phyloP scores from a whole-genome alignment of 2,329 filamentous ascomycete genomes.

The Neofusicoccum kwambonambiense region DNA sequence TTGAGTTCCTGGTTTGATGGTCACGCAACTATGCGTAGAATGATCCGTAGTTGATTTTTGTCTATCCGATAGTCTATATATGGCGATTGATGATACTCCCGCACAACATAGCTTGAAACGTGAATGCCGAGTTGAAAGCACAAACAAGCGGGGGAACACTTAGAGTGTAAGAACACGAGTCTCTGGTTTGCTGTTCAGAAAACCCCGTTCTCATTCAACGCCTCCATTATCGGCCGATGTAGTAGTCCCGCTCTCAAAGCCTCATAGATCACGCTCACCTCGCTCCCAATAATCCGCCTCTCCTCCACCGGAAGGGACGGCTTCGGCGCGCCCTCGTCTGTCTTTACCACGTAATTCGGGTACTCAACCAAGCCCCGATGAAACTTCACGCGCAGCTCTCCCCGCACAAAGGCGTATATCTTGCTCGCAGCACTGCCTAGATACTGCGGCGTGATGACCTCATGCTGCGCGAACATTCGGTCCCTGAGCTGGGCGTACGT shows the following conservation, averaged over 20 bases:
- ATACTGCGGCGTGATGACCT: constrained; percentile 21
- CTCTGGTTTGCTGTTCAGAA: background rate
- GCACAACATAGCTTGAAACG: no score
- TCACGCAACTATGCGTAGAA: no score
- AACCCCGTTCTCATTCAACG: background rate
- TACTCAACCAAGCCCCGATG: constrained; percentile 24
- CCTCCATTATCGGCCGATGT: constrained; percentile 16
- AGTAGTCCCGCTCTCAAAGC: constrained; percentile 23
- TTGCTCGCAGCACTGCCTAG: constrained; percentile 32
- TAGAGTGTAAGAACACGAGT: no score
- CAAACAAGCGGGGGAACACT: no score
- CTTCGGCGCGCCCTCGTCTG: no score
- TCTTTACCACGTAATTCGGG: constrained; percentile 8
- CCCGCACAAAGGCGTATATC: constrained; percentile 40
- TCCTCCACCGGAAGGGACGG: no score
- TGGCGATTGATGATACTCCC: no score
- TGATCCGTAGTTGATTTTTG: no score
- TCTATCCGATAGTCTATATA: no score
- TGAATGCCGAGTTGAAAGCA: no score
- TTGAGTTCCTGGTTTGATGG: no score
- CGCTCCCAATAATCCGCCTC: constrained; percentile 22
- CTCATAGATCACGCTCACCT: constrained; percentile 26
- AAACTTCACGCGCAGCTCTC: constrained; percentile 33
- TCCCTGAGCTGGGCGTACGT: constrained; percentile 1
- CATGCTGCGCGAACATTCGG: constrained; percentile 16